Base-by-base conservation (phyloP, 495 filamentous ascomycete genomes). In the Xylaria flabelliformis region DNA sequence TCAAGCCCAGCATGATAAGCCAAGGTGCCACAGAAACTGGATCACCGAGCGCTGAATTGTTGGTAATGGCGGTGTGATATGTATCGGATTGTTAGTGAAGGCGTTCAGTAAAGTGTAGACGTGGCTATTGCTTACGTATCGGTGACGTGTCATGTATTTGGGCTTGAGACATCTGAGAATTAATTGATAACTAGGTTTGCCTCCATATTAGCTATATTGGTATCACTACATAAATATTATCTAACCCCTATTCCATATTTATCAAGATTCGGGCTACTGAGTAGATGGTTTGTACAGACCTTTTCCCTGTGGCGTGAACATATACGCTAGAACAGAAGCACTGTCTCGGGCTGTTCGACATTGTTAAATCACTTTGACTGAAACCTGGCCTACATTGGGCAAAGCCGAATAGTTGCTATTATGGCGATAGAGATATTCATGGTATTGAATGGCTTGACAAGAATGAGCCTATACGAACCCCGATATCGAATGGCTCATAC, bases 71-170 rank as follows among this genome's bases (percentile, higher is more conserved):
- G 61, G 36, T 64, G 39, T 42, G 39, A 29, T 64, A 21, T 39
- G 39, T 9, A 64, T 17, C 36, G 44, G 39, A 13, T 8, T 61
- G 58, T 1, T 4, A 15, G n/a, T 61, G 58, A 44, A 44, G 61
- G 21, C 61, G 12, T 12, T 29, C 17, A 24, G 61, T 24, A 17
- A 64, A 42, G 4, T 64, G 39, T 29, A 29, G 61, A 64, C 21
- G 39, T 29, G 61, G 24, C n/a, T 44, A 64, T 44, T 29, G 39
- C 61, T 64, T 64, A 64, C 39, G 39, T 64, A 64, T 46, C 21
- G 1, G 61, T 64, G 61, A 64, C 61, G 61, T 64, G 61, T 39
- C 61, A 17, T 44, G n/a, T 44, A 44, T 15, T 29, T 44, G 17
- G 32, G 34, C 17, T 21, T 44, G 39, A 64, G 34, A 61, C 32